Percentiles rank a stretch among this genome's conserved stretches.
Conservation (phyloP, 139 green algal genomes). For the Asterochloris sp. region DNA sequence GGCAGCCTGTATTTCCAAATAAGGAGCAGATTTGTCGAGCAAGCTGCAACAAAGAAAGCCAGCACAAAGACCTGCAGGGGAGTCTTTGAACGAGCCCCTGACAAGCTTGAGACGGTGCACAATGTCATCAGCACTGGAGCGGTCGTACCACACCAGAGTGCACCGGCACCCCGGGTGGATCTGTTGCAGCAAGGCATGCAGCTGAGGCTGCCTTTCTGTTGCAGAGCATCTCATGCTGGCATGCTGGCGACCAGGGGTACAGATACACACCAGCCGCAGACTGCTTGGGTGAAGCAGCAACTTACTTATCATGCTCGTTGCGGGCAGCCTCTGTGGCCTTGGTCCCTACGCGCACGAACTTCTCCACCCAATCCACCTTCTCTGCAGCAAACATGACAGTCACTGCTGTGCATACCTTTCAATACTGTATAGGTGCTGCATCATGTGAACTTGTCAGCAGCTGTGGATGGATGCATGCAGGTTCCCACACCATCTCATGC, state of each 20-base stretch:
- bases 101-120: too few species aligned
- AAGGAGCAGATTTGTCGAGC: too few species aligned
- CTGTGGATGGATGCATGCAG: too few species aligned
- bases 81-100: too few species aligned
- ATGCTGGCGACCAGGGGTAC: neutral
- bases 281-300: neutral
- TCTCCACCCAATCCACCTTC: slow-evolving; percentile 88
- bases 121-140: too few species aligned
- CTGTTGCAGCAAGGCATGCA: neutral
- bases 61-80: too few species aligned
- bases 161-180: neutral
- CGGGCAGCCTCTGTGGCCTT: slow-evolving; percentile 28
- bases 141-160: too few species aligned
- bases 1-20: too few species aligned
- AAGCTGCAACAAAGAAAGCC: too few species aligned
- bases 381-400: slow-evolving; percentile 27
- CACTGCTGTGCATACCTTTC: too few species aligned
- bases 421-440: neutral
- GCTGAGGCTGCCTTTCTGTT: neutral
- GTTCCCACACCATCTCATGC: too few species aligned
- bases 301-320: slow-evolving; percentile 30
- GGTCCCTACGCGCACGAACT: slow-evolving; percentile 72
- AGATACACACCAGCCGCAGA: neutral
- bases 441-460: neutral
- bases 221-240: too few species aligned